Evolutionary conservation across 768 basidiomycete species (phyloP).

Genomic region (Nevesoporus exiguus): DNA sequence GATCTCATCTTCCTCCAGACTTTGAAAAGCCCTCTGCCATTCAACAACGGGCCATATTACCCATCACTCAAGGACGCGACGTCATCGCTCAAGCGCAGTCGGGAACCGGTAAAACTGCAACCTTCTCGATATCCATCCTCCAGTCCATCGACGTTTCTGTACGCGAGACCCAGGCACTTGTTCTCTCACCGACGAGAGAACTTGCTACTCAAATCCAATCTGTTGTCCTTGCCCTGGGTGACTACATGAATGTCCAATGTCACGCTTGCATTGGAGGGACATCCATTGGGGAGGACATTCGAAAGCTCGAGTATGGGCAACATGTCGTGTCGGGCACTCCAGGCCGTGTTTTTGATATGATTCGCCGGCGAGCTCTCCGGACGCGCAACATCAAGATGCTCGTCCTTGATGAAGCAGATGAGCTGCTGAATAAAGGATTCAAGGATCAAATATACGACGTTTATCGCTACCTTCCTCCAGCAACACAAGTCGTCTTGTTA

Average conservation of each 20-base stretch:
- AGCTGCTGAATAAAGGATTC: slow-evolving; percentile 96
- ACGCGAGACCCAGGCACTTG: slow-evolving; percentile 93
- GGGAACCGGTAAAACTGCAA: slow-evolving; percentile 99
- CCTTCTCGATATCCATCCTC: slow-evolving; percentile 96
- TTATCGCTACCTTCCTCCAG: slow-evolving; percentile 94
- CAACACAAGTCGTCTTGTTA: slow-evolving; percentile 94
- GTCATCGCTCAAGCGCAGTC: slow-evolving; percentile 99
- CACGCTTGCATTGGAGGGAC: slow-evolving; percentile 98
- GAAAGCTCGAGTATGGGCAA: slow-evolving; percentile 95
- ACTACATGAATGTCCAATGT: slow-evolving; percentile 99
- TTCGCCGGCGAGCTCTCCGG: slow-evolving; percentile 85
- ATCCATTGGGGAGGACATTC: slow-evolving; percentile 95
- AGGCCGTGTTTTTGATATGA: slow-evolving; percentile 99
- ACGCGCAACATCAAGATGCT: slow-evolving; percentile 99
- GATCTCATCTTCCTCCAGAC: slow-evolving; percentile 40
- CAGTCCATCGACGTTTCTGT: slow-evolving; percentile 96
- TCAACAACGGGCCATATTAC: slow-evolving; percentile 96
- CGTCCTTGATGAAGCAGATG: slow-evolving; percentile 92
- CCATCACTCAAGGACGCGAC: slow-evolving; percentile 93
- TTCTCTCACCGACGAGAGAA: slow-evolving; percentile 97
- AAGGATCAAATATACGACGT: slow-evolving; percentile 99
- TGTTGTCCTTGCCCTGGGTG: slow-evolving; percentile 91
- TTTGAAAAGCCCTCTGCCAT: slow-evolving; percentile 99
- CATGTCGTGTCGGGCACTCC: slow-evolving; percentile 98
- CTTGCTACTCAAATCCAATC: slow-evolving; percentile 99